These are phyloP conservation scores for Bolboschoenus planiculmis DNA, from an alignment of 176 grass and related monocot genomes.

Conservation along the genomic window DNA sequence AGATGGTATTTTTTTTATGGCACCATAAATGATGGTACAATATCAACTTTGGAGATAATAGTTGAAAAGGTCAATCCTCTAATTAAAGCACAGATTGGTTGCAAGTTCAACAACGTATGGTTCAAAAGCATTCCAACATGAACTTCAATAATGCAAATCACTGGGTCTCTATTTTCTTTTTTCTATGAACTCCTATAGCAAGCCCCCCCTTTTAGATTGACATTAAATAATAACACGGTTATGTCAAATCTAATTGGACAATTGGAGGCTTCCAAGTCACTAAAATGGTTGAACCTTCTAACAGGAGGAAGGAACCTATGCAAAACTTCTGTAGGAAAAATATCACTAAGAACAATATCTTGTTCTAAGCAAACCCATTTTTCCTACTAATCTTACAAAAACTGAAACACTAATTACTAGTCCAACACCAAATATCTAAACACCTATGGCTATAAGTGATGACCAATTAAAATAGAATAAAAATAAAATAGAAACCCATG, in stretches of 20 bases:
- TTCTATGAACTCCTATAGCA: background rate
- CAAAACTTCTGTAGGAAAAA: background rate
- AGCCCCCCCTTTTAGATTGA: background rate
- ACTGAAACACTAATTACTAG: background rate
- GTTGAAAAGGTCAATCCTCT: background rate
- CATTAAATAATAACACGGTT: background rate
- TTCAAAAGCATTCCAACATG: background rate
- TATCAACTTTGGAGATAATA: background rate
- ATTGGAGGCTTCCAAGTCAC: background rate
- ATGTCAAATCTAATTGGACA: background rate
- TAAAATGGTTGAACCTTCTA: background rate
- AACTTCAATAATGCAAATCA: background rate
- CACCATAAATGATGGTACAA: background rate
- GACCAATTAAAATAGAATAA: background rate
- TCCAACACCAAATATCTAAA: slow-evolving; percentile 6
- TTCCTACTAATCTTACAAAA: background rate
- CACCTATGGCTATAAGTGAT: background rate
- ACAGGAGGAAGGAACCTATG: background rate
- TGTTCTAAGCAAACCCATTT: background rate
- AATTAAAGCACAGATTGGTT: background rate
- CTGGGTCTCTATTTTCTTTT: background rate
- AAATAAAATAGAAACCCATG: background rate
- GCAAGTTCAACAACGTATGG: background rate
- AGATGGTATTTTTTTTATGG: no score
- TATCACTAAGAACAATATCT: background rate